Conservation (phyloP, 2,329 filamentous ascomycete species). For the Clonostachys byssicola region DNA sequence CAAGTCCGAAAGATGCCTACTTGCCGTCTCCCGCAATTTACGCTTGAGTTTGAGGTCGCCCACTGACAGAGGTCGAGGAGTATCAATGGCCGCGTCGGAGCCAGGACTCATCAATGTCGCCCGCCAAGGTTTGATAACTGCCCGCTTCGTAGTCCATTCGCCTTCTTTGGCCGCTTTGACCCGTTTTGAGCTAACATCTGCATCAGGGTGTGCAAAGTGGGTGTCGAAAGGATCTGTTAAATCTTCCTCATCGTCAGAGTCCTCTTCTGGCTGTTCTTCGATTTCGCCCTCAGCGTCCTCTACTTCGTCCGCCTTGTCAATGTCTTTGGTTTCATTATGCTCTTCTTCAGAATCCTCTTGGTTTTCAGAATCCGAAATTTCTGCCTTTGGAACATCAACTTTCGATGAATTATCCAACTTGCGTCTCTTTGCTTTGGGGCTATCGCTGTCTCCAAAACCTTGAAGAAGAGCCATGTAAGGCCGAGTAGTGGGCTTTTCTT, state of each 20-base stretch:
- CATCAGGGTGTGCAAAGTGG: constrained; percentile 71
- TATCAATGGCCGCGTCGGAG: constrained; percentile 22
- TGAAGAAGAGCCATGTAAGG: constrained; percentile 57
- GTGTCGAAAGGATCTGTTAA: constrained; percentile 70
- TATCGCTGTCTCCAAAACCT: constrained; percentile 39
- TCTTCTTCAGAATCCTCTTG: constrained; percentile 30
- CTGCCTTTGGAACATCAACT: constrained; percentile 4
- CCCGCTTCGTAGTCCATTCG: constrained; percentile 46
- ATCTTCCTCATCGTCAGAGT: constrained; percentile 48
- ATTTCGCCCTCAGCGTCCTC: constrained; percentile 8
- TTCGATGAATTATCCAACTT: constrained; percentile 37
- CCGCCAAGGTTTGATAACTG: constrained; percentile 39
- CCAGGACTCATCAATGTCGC: constrained; percentile 42
- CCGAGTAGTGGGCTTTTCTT: constrained; percentile 34
- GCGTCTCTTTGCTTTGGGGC: constrained; percentile 49
- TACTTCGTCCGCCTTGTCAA: constrained; percentile 17
- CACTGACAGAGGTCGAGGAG: constrained; percentile 25
- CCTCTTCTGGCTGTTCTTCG: constrained; percentile 23
- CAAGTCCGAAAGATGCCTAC: constrained; percentile 51
- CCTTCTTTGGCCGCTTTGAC: constrained; percentile 44
- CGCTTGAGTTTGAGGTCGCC: constrained; percentile 63
- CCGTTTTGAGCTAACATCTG: constrained; percentile 51
- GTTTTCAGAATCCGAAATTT: constrained; percentile 7
- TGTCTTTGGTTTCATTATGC: constrained; percentile 35
- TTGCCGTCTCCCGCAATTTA: constrained; percentile 54